Conservation (phyloP, 441 rosid genomes). For the Codiaeum variegatum region DNA sequence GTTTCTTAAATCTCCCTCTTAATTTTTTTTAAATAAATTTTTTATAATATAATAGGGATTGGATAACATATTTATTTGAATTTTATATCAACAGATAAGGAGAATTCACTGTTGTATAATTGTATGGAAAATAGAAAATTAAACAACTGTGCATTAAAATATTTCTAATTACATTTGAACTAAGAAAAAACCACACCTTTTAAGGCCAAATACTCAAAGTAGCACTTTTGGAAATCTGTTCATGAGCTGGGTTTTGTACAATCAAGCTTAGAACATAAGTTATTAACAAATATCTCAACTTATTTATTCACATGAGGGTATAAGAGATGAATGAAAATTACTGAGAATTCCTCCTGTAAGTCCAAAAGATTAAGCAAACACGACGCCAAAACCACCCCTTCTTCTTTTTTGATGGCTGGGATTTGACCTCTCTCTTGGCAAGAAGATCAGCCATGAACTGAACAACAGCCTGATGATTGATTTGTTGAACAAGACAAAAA, state of each 20-base stretch:
- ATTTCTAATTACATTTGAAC: conserved; percentile 3
- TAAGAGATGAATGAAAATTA: not conserved
- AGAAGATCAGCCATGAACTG: conserved; percentile 44
- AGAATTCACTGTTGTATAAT: no score
- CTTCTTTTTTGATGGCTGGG: conserved; percentile 27
- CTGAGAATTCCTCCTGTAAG: conserved; percentile 20
- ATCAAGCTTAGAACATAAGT: not conserved
- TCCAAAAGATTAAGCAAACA: conserved; percentile 28
- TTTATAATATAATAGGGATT: no score
- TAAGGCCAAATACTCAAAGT: not conserved
- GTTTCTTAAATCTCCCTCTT: no score
- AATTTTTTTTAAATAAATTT: no score
- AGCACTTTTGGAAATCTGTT: no score
- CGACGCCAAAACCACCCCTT: conserved; percentile 35
- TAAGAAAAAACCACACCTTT: not conserved
- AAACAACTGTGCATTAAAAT: not conserved
- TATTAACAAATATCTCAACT: conserved; percentile 3
- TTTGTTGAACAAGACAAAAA: not conserved
- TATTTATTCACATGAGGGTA: conserved; percentile 2
- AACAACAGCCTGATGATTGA: conserved; percentile 49
- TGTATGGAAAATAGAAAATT: no score
- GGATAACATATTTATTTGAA: no score
- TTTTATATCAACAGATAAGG: no score
- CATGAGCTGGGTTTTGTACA: no score
- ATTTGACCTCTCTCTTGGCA: conserved; percentile 24